phyloP scores from a whole-genome alignment of 2,329 filamentous ascomycete species.

The Colletotrichum eleusines region DNA sequence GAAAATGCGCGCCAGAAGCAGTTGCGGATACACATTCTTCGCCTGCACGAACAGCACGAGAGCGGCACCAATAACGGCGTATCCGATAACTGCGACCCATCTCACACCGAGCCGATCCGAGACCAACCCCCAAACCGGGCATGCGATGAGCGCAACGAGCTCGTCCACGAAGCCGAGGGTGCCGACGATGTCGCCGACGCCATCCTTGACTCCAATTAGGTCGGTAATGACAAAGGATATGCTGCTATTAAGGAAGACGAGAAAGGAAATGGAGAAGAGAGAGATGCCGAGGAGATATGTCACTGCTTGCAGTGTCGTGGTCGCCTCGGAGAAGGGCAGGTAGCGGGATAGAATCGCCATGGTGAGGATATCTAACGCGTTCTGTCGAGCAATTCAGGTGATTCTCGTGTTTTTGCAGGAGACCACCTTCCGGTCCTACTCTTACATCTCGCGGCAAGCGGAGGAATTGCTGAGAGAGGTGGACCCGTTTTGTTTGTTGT shows the following conservation, averaged over 20 bases:
- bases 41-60: conserved; percentile 88
- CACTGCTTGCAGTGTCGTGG: conserved; percentile 71
- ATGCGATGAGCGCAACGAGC: conserved; percentile 83
- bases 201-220: conserved; percentile 78
- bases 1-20: conserved; percentile 84
- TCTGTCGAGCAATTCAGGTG: conserved; percentile 28
- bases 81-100: conserved; percentile 80
- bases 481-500: conserved; percentile 34
- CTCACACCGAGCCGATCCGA: conserved; percentile 83
- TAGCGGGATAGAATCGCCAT: conserved; percentile 55
- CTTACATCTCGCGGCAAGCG: conserved; percentile 36
- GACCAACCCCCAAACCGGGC: conserved; percentile 82
- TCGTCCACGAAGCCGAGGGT: conserved; percentile 89
- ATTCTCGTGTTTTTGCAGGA: conserved; percentile 34
- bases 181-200: conserved; percentile 84
- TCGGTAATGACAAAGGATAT: conserved; percentile 89
- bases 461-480: conserved; percentile 4
- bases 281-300: conserved; percentile 86
- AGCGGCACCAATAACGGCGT: conserved; percentile 81
- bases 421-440: conserved; percentile 27
- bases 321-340: conserved; percentile 70
- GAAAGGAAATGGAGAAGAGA: conserved; percentile 88
- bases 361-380: conserved; percentile 9
- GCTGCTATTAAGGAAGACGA: conserved; percentile 89
- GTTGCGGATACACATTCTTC: conserved; percentile 86